These are phyloP conservation scores for Taxawa tesnikishii DNA, from an alignment of 2,329 filamentous ascomycete species.

Conservation along the genomic window DNA sequence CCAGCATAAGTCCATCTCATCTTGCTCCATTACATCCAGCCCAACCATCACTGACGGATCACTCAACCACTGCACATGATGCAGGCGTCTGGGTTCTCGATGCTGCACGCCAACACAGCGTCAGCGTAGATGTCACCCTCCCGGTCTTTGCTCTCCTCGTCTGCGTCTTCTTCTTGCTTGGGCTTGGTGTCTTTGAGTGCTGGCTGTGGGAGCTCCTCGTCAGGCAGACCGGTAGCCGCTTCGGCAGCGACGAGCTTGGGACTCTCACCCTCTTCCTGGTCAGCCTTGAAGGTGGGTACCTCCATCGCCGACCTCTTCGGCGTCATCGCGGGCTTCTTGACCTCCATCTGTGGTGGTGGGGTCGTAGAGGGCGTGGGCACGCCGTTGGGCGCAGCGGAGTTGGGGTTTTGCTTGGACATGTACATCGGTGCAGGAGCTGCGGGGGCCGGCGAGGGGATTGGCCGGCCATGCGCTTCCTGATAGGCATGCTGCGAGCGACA, in stretches of 20 bases:
- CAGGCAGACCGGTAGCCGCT: constrained; percentile 40
- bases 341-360: constrained; percentile 43
- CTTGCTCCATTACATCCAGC: no score
- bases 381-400: constrained; percentile 39
- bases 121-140: constrained; percentile 94
- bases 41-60: no score
- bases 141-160: constrained; percentile 57
- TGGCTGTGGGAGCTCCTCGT: constrained; percentile 52
- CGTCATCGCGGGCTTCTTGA: constrained; percentile 22
- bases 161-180: constrained; percentile 62
- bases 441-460: constrained; percentile 26
- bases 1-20: no score
- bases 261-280: constrained; percentile 63
- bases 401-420: constrained; percentile 39
- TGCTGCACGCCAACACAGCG: constrained; percentile 84
- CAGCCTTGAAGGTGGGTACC: constrained; percentile 61
- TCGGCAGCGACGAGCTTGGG: constrained; percentile 68
- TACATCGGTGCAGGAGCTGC: constrained; percentile 55
- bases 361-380: constrained; percentile 58
- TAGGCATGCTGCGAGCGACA: constrained; percentile 48
- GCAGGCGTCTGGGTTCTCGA: constrained; percentile 91
- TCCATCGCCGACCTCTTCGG: constrained; percentile 44
- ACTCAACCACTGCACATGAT: constrained; percentile 89
- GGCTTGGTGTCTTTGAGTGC: constrained; percentile 29
- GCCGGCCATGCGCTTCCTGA: constrained; percentile 58